Percentiles rank a stretch among this genome's conserved stretches.
phyloP scores from a whole-genome alignment of 2,329 filamentous ascomycete species.

The Lomentospora prolificans region DNA sequence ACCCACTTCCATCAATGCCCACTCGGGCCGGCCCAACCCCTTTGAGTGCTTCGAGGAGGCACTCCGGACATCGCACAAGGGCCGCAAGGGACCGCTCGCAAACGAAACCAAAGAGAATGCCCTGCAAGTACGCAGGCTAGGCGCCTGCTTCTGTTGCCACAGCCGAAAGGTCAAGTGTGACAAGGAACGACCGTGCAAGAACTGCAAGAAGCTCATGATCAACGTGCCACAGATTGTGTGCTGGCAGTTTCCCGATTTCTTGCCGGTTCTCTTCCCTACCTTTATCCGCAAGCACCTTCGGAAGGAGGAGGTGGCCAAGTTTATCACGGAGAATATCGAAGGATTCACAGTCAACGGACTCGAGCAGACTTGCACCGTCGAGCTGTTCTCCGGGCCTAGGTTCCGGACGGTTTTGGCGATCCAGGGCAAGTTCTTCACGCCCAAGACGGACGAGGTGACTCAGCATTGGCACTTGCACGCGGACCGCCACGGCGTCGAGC shows the following conservation, averaged over 20 bases:
- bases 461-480: conserved; percentile 40
- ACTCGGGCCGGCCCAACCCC: conserved; percentile 37
- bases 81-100: conserved; percentile 45
- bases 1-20: conserved; percentile 41
- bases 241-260: conserved; percentile 50
- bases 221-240: conserved; percentile 44
- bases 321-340: conserved; percentile 39
- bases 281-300: conserved; percentile 41
- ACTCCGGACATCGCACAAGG: conserved; percentile 41
- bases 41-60: conserved; percentile 44
- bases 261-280: conserved; percentile 39
- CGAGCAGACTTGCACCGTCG: conserved; percentile 31
- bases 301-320: conserved; percentile 38
- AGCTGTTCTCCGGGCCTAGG: conserved; percentile 35
- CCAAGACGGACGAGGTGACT: conserved; percentile 35
- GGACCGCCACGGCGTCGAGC: conserved; percentile 25
- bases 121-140: conserved; percentile 40
- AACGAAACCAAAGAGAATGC: conserved; percentile 45
- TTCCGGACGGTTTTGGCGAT: conserved; percentile 37
- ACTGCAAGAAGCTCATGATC: conserved; percentile 41
- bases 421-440: conserved; percentile 41
- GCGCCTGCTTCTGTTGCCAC: conserved; percentile 51
- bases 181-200: conserved; percentile 44
- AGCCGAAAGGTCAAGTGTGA: conserved; percentile 50
- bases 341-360: conserved; percentile 32